Base-by-base conservation (phyloP, 345 rosid genomes). In the Populus ilicifolia region DNA sequence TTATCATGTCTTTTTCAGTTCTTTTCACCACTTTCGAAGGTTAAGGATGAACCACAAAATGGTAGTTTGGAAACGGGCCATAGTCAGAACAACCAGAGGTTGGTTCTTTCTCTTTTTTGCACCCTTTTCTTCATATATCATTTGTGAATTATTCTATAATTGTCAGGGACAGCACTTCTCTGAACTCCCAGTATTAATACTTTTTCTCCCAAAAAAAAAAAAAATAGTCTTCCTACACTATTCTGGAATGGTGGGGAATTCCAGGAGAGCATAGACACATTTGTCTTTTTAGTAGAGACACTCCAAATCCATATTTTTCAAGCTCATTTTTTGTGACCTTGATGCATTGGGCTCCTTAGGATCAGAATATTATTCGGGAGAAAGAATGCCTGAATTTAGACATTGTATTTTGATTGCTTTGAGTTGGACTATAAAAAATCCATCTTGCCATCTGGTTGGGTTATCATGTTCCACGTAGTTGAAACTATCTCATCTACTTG, bases 1-100 rank as follows among this genome's bases (percentile, higher is more conserved):
- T 5, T 8, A 56, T 36, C 10, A 7, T 33, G 36, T 20, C 27
- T 17, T 38, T 68, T 61, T 81, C 82, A 94, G 99, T 94, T 94
- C 86, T 94, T 94, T 86, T 94, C 99, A 77, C 83, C 96, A 6
- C 90, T 93, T 80, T 86, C 98, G 70, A 93, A 93, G 88, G 93
- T 65, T 71, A 90, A 89, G 83, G 95, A 93, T 23, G 97, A 94
- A 77, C 89, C 78, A 41, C 89, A 87, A 75, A 90, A 89, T 69
- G 94, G 92, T 77, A 71, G 43, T 66, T 18, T 85, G 68, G 97
- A 92, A 85, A 48, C 85, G 74, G 70, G 78, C 76, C 90, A 82
- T 70, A 77, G 77, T 33, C 84, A 87, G 64, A 90, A 90, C 69
- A 66, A 74, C 65, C 90, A 81, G 76, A 88, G 93, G 98, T 91